Percentiles rank a stretch among this genome's conserved stretches.
These are phyloP conservation scores for Pseudogymnoascus sp. DNA, from an alignment of 2,329 filamentous ascomycete species.

Conservation along the genomic window DNA sequence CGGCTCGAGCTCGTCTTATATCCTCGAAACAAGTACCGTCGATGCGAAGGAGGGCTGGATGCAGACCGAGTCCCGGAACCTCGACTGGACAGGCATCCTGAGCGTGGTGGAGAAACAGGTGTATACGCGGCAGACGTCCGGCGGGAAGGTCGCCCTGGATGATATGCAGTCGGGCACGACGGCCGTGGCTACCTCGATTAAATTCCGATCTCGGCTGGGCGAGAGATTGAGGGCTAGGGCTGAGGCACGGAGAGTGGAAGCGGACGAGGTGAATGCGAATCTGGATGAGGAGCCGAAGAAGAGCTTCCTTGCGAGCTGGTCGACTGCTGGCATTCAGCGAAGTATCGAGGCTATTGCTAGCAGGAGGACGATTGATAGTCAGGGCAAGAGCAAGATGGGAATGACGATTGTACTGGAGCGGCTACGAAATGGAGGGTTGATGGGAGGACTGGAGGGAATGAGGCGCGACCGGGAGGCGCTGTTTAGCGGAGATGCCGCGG, in stretches of 20 bases:
- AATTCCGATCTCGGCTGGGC: slow-evolving; percentile 64
- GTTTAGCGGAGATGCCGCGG: not conserved
- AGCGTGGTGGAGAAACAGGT: slow-evolving; percentile 70
- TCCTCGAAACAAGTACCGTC: slow-evolving; percentile 71
- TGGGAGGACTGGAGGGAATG: slow-evolving; percentile 65
- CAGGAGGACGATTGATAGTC: slow-evolving; percentile 66
- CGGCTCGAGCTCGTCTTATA: slow-evolving; percentile 60
- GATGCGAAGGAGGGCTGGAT: slow-evolving; percentile 77
- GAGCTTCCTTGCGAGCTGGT: slow-evolving; percentile 49
- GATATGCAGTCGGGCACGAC: slow-evolving; percentile 37
- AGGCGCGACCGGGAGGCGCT: slow-evolving; percentile 42
- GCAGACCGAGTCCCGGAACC: slow-evolving; percentile 70
- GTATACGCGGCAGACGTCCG: slow-evolving; percentile 39
- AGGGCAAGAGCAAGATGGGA: slow-evolving; percentile 73
- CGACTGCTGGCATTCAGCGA: slow-evolving; percentile 63
- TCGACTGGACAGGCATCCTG: slow-evolving; percentile 74
- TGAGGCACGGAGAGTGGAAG: slow-evolving; percentile 29
- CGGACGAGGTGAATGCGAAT: slow-evolving; percentile 31
- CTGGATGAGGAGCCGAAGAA: slow-evolving; percentile 41
- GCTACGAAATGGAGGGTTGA: slow-evolving; percentile 56
- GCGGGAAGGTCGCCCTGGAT: slow-evolving; percentile 12
- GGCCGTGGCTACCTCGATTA: slow-evolving; percentile 65
- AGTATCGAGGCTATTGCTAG: slow-evolving; percentile 74
- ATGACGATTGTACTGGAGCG: slow-evolving; percentile 76
- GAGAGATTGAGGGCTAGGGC: slow-evolving; percentile 42